Evolutionary conservation across 1,284 basidiomycete genomes (phyloP), one percentile per base, ranked within the genome.

Genomic region (Moniliella sp.): DNA sequence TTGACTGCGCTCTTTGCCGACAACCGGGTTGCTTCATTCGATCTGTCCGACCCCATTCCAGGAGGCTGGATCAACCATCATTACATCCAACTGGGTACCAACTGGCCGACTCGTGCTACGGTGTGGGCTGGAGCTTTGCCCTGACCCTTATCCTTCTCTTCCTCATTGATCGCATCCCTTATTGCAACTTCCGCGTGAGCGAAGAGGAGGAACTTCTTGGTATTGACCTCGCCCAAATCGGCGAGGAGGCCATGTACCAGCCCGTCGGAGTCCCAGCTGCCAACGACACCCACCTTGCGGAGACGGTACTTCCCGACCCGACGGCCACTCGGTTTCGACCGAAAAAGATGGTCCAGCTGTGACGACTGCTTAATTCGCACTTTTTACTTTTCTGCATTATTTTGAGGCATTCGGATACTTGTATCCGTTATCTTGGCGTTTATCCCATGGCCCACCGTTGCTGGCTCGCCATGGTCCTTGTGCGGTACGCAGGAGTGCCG

Each of bases 151-250:
- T 83, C 63, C 79, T 93, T 60, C 69, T 82, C 34, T 83, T 84
- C 75, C 65, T 74, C 50, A 78, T 94, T 73, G 83, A 94, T 67
- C 81, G 68, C 63, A 79, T 91, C 50, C 88, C 88, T 2, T 75
- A 74, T 42, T 67, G 82, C 40, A 69, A 76, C 34, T 71, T 97
- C 29, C 75, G 83, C 37, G 69, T 71, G n/a, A 64, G 66, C 18
- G 83, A 88, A 48, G 78, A 83, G 44, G 72, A 74, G 18, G 86
- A 94, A 66, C 76, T 84, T 39, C 66, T 93, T 37, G 88, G 88
- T 42, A 75, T 91, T 41, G 88, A 94, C 61, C 81, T 91, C 53
- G 72, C 75, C 9, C 79, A 86, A 65, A 76, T 91, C 68, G 86
- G 86, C 50, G 86, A 93, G 40, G 49, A 52, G 39, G 18, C 27